phyloP scores from a whole-genome alignment of 2,329 filamentous ascomycete species.

The Trichoderma sp. region DNA sequence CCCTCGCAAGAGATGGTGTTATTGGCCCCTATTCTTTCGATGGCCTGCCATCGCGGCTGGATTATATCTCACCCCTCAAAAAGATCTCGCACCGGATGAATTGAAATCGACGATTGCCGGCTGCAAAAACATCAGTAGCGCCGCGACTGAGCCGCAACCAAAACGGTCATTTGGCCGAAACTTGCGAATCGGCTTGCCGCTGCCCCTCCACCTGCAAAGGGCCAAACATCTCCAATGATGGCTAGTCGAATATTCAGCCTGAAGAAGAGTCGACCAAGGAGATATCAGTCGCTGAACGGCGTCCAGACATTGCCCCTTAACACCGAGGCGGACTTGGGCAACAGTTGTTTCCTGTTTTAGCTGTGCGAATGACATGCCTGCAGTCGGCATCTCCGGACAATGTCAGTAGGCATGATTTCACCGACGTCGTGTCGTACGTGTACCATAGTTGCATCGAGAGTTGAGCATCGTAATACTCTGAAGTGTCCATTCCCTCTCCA shows the following conservation, averaged over 20 bases:
- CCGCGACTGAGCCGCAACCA: slow-evolving; percentile 1
- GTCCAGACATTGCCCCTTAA: neutral
- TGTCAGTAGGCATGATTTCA: slow-evolving; percentile 12
- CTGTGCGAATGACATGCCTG: slow-evolving; percentile 11
- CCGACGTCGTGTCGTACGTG: neutral
- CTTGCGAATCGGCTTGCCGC: neutral
- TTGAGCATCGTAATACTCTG: neutral
- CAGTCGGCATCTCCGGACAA: slow-evolving; percentile 16
- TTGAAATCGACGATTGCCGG: slow-evolving; percentile 14
- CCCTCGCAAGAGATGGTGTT: neutral
- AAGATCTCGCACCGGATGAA: slow-evolving; percentile 12
- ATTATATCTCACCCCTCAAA: neutral
- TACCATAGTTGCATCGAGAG: neutral
- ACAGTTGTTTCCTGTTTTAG: neutral
- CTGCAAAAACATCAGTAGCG: neutral
- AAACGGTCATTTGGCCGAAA: slow-evolving; percentile 8
- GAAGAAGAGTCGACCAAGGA: neutral
- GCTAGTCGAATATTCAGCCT: neutral
- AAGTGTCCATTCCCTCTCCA: neutral
- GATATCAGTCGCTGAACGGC: neutral
- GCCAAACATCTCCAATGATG: neutral
- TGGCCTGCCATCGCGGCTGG: slow-evolving; percentile 3
- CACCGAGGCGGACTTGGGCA: neutral
- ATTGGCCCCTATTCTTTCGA: neutral
- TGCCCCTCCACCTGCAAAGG: neutral